Evolutionary conservation across 352 stramenopile species (phyloP), one percentile per base, ranked within the genome.

Genomic region (Pythium brachiatum): DNA sequence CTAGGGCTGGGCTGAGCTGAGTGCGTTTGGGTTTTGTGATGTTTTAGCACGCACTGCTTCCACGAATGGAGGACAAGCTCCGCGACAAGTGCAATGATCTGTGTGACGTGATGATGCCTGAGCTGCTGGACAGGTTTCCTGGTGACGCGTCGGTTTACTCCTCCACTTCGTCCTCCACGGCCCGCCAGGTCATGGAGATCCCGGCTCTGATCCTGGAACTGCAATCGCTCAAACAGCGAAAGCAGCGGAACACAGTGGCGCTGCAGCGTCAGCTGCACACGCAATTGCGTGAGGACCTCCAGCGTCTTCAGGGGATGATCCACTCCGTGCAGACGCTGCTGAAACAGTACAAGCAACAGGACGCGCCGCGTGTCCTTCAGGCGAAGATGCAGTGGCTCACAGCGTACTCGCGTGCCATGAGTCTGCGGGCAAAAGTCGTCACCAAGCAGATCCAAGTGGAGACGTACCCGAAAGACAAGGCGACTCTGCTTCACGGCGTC

Each of bases 151-250:
- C 47, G 27, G 21, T 23, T 2, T 23, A 21, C 15, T n/a, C n/a
- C n/a, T n/a, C n/a, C n/a, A n/a, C n/a, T n/a, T n/a, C 6, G 36
- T 4, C 13, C 15, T 44, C 36, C 3, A 44, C 36, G 36, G 68
- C 67, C 0, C 63, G 62, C 7, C 61, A 68, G 39, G 62, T 74
- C 20, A 66, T 72, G 6, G 70, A 81, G 48, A 48, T 78, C 16
- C 73, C 73, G 12, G 65, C 62, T n/a, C 39, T 76, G 15, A 52
- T 81, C n/a, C 21, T 81, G 6, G 73, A 78, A 48, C 38, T 66
- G 39, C 48, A 76, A 31, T 64, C 68, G 11, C 57, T 65, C n/a
- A 60, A 62, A 23, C 13, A 6, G n/a, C 53, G 73, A n/a, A 47
- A 62, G 8, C 38, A 60, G 5, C 26, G 44, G 7, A 63, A 72